phyloP scores from a whole-genome alignment of 2,329 filamentous ascomycete species.

The Penicillium carneum region DNA sequence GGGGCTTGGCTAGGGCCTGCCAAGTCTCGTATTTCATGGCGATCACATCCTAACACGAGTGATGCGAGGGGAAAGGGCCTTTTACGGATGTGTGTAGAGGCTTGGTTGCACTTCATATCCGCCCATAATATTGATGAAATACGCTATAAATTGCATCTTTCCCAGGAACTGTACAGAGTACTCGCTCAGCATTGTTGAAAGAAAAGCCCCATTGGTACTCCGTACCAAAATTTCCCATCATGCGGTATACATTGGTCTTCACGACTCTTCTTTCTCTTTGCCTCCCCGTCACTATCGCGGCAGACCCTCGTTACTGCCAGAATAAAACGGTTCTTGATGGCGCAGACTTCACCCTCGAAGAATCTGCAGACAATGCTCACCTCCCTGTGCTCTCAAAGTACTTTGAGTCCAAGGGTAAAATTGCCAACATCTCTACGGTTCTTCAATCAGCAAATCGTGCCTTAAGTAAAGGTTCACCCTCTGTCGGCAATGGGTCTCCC shows the following conservation, averaged over 20 bases:
- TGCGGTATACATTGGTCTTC: neutral
- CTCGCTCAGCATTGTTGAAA: neutral
- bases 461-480: constrained; percentile 17
- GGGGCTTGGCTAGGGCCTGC: neutral
- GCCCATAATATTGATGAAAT: neutral
- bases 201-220: neutral
- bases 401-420: constrained; percentile 23
- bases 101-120: neutral
- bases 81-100: neutral
- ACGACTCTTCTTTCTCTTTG: neutral
- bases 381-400: constrained; percentile 23
- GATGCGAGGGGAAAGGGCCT: neutral
- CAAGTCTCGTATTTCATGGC: constrained; percentile 1
- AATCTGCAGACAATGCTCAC: constrained; percentile 17
- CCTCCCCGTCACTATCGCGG: constrained; percentile 1
- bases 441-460: constrained; percentile 30
- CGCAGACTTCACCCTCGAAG: constrained; percentile 27
- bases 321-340: constrained; percentile 7
- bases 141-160: neutral
- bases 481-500: constrained; percentile 19
- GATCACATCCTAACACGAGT: neutral
- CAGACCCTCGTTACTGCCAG: constrained; percentile 22
- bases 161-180: neutral
- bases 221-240: neutral
- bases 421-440: constrained; percentile 25